These are phyloP conservation scores for Psophocarpus tetragonolobus DNA, from an alignment of 306 rosid species.

Conservation along the genomic window DNA sequence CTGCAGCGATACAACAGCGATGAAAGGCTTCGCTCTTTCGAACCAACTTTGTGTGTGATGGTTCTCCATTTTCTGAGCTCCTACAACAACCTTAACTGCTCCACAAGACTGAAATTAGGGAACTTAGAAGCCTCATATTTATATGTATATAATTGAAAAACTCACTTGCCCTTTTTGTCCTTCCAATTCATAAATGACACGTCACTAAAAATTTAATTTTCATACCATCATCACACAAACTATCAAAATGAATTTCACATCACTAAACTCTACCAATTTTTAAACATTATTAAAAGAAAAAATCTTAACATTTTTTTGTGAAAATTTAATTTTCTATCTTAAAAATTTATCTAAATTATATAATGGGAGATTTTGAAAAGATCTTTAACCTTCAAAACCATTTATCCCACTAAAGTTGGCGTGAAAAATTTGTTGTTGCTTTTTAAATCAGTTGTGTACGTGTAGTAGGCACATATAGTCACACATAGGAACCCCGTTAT, in stretches of 20 bases:
- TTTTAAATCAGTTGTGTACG: background rate
- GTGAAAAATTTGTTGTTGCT: background rate
- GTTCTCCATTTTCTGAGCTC: slow-evolving; percentile 41
- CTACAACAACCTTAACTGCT: slow-evolving; percentile 14
- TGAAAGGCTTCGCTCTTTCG: slow-evolving; percentile 60
- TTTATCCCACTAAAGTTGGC: too few relatives aligned
- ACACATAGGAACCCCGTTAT: slow-evolving; percentile 4
- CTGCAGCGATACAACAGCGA: slow-evolving; percentile 71
- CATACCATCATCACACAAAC: too few relatives aligned
- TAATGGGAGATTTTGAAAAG: too few relatives aligned
- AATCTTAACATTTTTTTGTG: too few relatives aligned
- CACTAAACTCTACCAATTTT: too few relatives aligned
- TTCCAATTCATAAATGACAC: background rate
- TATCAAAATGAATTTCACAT: too few relatives aligned
- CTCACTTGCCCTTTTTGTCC: background rate
- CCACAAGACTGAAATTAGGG: slow-evolving; percentile 17
- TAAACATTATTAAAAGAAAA: too few relatives aligned
- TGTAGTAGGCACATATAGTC: slow-evolving; percentile 35
- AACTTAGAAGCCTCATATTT: slow-evolving; percentile 13
- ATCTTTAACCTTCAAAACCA: too few relatives aligned
- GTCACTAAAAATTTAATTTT: background rate
- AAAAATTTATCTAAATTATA: too few relatives aligned
- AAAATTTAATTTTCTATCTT: too few relatives aligned
- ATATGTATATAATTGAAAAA: background rate
- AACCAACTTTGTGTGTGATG: slow-evolving; percentile 29